These are phyloP conservation scores for Diplocarpon mali DNA, from an alignment of 2,329 filamentous ascomycete species.

Conservation along the genomic window DNA sequence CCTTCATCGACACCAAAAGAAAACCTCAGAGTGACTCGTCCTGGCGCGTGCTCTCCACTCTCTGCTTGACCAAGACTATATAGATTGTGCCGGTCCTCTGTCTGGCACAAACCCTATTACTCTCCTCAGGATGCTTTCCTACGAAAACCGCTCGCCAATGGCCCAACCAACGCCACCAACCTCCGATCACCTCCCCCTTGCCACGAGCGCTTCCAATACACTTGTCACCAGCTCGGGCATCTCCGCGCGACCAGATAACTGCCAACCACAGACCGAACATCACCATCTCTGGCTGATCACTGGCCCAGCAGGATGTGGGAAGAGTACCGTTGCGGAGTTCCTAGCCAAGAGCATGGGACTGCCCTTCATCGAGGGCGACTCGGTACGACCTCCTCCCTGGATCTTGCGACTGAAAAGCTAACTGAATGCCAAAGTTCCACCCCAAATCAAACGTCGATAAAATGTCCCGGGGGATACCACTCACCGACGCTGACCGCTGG, in stretches of 20 bases:
- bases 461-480: constrained; percentile 72
- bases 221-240: constrained; percentile 11
- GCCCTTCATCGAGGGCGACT: constrained; percentile 68
- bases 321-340: constrained; percentile 61
- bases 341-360: constrained; percentile 50
- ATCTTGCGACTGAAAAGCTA: not conserved
- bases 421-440: constrained; percentile 47
- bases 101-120: not conserved
- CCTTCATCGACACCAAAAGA: no score
- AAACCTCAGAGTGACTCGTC: no score
- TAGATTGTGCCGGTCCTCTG: not conserved
- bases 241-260: not conserved
- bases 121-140: constrained; percentile 21
- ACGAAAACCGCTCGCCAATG: constrained; percentile 22
- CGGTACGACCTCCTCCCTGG: constrained; percentile 40
- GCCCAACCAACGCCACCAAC: constrained; percentile 17
- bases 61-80: not conserved
- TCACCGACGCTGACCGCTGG: constrained; percentile 92
- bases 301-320: constrained; percentile 69
- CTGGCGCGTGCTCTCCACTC: not conserved
- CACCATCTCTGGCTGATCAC: constrained; percentile 76
- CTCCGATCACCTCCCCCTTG: constrained; percentile 20
- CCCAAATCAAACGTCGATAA: constrained; percentile 75
- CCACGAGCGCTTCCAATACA: constrained; percentile 10
- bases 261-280: constrained; percentile 18